A percentile compares a stretch with the other conserved stretches of the same genome.
Evolutionary conservation across 164 flowering plant genomes (phyloP).

Genomic region (Berberis vulgaris): DNA sequence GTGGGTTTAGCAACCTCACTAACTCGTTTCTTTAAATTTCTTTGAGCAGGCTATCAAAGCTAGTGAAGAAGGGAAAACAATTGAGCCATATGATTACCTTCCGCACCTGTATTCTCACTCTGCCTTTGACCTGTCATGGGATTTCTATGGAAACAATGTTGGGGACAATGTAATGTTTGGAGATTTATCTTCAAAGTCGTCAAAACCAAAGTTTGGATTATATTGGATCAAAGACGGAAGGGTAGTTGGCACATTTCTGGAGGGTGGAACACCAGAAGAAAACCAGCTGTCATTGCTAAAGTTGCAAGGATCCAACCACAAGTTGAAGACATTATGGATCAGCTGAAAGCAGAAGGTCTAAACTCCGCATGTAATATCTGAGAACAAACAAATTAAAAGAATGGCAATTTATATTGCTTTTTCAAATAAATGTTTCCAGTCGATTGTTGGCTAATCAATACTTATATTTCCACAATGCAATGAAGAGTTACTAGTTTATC

Average conservation of each 20-base stretch:
- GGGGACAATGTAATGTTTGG: conserved; percentile 87
- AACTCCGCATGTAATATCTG: conserved; percentile 63
- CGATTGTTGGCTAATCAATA: too few relatives aligned
- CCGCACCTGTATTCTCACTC: conserved; percentile 89
- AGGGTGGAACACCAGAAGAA: conserved; percentile 88
- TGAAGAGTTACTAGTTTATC: too few relatives aligned
- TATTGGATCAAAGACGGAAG: conserved; percentile 96
- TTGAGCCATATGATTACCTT: conserved; percentile 86
- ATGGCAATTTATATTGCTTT: too few relatives aligned
- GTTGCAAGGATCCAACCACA: conserved; percentile 79
- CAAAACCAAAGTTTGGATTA: conserved; percentile 72
- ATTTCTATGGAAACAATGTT: conserved; percentile 96
- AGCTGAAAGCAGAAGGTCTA: conserved; percentile 63
- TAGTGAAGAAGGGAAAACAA: conserved; percentile 57
- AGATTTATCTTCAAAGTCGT: conserved; percentile 50
- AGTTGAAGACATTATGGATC: conserved; percentile 45
- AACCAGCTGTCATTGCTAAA: conserved; percentile 90
- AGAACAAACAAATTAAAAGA: too few relatives aligned
- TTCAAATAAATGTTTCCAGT: too few relatives aligned
- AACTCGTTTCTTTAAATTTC: neutral
- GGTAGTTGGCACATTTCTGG: too few relatives aligned
- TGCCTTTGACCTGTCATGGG: conserved; percentile 89
- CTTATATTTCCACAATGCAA: too few relatives aligned
- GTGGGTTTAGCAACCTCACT: too few relatives aligned
- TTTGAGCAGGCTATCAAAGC: conserved; percentile 74